A percentile compares a stretch with the other conserved stretches of the same genome.
Conservation (phyloP, 805 yeast genomes). For the Naumovozyma castellii region DNA sequence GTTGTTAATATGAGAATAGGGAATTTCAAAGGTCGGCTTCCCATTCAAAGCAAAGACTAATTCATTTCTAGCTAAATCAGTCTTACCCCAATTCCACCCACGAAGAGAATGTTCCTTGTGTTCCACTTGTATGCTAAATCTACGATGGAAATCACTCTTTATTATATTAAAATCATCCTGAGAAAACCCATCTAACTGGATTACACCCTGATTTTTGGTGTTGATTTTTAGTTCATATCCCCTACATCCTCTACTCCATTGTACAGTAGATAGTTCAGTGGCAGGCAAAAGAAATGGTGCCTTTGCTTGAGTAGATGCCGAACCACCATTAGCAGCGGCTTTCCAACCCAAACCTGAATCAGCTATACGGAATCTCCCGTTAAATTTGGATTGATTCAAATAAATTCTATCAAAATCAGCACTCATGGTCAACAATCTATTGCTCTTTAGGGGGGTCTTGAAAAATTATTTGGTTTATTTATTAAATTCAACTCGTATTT, state of each 20-base stretch:
- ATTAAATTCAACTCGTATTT: too few species aligned
- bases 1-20: constrained; percentile 70
- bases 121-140: constrained; percentile 66
- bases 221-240: constrained; percentile 85
- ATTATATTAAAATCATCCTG: constrained; percentile 69
- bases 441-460: too few species aligned
- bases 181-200: constrained; percentile 87
- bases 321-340: constrained; percentile 35
- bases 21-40: constrained; percentile 85
- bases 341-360: constrained; percentile 99
- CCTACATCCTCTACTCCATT: constrained; percentile 90
- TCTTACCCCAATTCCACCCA: constrained; percentile 99
- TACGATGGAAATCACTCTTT: constrained; percentile 73
- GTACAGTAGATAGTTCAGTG: constrained; percentile 66
- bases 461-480: too few species aligned
- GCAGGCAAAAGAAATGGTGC: constrained; percentile 85
- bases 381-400: constrained; percentile 70
- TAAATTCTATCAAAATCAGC: constrained; percentile 86
- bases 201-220: constrained; percentile 80
- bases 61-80: constrained; percentile 88
- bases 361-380: constrained; percentile 90
- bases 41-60: constrained; percentile 76
- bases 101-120: constrained; percentile 83
- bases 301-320: constrained; percentile 40
- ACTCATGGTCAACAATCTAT: constrained; percentile 17